Conservation (phyloP, 306 rosid species). For the Gastrolobium villosum region DNA sequence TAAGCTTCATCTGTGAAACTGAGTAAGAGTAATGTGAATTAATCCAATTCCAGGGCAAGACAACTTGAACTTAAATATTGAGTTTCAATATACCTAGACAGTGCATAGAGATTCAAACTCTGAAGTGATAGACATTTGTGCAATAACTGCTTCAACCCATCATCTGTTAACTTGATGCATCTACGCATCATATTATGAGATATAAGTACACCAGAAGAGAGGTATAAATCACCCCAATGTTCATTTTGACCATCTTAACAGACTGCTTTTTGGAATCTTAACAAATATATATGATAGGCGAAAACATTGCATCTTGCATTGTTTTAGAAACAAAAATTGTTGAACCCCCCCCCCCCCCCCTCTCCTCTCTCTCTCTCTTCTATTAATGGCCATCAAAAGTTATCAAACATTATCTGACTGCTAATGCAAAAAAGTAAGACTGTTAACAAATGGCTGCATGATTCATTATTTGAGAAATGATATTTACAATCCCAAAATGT, state of each 20-base stretch:
- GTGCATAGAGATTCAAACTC: slow-evolving; percentile 84
- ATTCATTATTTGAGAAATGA: slow-evolving; percentile 16
- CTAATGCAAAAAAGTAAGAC: not conserved
- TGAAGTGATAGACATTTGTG: slow-evolving; percentile 63
- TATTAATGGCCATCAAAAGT: slow-evolving; percentile 11
- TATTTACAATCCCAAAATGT: not conserved
- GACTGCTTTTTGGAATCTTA: slow-evolving; percentile 23
- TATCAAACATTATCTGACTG: slow-evolving; percentile 34
- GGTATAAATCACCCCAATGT: slow-evolving; percentile 21
- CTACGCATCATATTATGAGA: slow-evolving; percentile 54
- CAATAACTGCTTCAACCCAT: slow-evolving; percentile 71
- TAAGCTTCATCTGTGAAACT: slow-evolving; percentile 84
- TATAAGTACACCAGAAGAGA: slow-evolving; percentile 32
- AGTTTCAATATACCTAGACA: slow-evolving; percentile 69
- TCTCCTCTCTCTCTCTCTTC: too few species aligned
- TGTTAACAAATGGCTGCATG: not conserved
- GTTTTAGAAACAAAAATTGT: too few species aligned
- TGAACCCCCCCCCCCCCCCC: too few species aligned
- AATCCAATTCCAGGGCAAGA: slow-evolving; percentile 29
- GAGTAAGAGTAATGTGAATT: slow-evolving; percentile 48
- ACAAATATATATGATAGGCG: slow-evolving; percentile 3
- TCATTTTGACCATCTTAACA: slow-evolving; percentile 7
- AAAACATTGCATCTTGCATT: slow-evolving; percentile 19
- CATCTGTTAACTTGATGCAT: slow-evolving; percentile 79
- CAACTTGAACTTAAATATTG: slow-evolving; percentile 27